Evolutionary conservation across 2,329 filamentous ascomycete genomes (phyloP).

Genomic region (Cladophialophora chaetospira): DNA sequence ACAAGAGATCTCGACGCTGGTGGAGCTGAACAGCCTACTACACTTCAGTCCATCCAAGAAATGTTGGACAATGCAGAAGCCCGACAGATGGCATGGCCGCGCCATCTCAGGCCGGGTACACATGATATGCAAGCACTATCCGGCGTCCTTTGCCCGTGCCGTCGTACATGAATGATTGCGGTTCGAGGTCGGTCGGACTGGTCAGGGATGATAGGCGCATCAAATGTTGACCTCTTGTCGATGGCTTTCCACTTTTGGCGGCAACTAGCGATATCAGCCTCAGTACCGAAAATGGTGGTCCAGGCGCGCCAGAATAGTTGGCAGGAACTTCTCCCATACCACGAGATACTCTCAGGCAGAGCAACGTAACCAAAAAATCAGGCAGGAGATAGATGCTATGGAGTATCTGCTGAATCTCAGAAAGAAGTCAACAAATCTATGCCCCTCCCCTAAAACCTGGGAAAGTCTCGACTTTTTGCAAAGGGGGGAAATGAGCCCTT

Average conservation of each 20-base stretch:
- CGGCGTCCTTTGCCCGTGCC: background rate
- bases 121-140: background rate
- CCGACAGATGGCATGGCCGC: background rate
- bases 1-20: slow-evolving; percentile 2
- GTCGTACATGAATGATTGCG: background rate
- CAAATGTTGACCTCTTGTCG: slow-evolving; percentile 10
- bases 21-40: background rate
- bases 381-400: slow-evolving; percentile 34
- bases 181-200: slow-evolving; percentile 7
- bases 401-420: slow-evolving; percentile 32
- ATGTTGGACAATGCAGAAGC: background rate
- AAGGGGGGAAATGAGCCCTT: background rate
- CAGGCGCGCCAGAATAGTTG: slow-evolving; percentile 22
- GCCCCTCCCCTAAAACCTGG: slow-evolving; percentile 8
- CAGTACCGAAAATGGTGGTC: slow-evolving; percentile 17
- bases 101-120: slow-evolving; percentile 1
- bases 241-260: slow-evolving; percentile 13
- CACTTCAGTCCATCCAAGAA: background rate
- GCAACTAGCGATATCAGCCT: slow-evolving; percentile 24
- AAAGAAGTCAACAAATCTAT: slow-evolving; percentile 23
- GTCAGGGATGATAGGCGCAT: slow-evolving; percentile 12
- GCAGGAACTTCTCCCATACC: slow-evolving; percentile 58
- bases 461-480: slow-evolving; percentile 9
- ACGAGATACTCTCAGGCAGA: slow-evolving; percentile 68
- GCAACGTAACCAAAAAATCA: slow-evolving; percentile 33